Evolutionary conservation across 129 eudicot genomes (phyloP).

Genomic region (Flaveria sonorensis): DNA sequence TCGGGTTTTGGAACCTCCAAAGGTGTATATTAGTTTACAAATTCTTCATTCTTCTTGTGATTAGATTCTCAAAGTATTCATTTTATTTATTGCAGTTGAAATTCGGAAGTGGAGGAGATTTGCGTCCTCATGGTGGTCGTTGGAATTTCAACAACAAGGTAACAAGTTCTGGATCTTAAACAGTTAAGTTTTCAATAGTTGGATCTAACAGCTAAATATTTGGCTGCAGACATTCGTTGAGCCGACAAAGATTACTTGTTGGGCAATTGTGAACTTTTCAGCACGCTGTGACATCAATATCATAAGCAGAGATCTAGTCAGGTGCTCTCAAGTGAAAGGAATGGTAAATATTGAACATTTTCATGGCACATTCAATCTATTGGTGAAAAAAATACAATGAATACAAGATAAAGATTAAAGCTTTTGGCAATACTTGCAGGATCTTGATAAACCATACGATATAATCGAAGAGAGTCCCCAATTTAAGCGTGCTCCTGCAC

Average conservation of each 20-base stretch:
- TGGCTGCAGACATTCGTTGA: constrained; percentile 52
- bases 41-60: too few species aligned
- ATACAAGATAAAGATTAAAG: neutral
- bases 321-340: constrained; percentile 59
- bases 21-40: neutral
- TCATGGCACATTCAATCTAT: neutral
- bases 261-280: constrained; percentile 85
- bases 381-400: neutral
- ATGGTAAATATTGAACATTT: constrained; percentile 41
- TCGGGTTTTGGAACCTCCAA: constrained; percentile 68
- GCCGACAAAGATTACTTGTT: constrained; percentile 47
- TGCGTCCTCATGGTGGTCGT: constrained; percentile 64
- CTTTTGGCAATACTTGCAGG: constrained; percentile 8
- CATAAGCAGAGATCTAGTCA: constrained; percentile 44
- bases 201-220: too few species aligned
- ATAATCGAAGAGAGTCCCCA: constrained; percentile 64
- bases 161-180: neutral
- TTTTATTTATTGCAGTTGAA: constrained; percentile 34
- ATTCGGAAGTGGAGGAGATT: constrained; percentile 60
- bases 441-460: constrained; percentile 43
- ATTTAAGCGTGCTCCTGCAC: constrained; percentile 53
- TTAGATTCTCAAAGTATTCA: too few species aligned
- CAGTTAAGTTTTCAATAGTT: too few species aligned
- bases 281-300: constrained; percentile 58
- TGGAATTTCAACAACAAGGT: constrained; percentile 84